These are phyloP conservation scores for Gamsiella multidivaricata DNA, from an alignment of 192 early-diverging fungal species.

Conservation along the genomic window DNA sequence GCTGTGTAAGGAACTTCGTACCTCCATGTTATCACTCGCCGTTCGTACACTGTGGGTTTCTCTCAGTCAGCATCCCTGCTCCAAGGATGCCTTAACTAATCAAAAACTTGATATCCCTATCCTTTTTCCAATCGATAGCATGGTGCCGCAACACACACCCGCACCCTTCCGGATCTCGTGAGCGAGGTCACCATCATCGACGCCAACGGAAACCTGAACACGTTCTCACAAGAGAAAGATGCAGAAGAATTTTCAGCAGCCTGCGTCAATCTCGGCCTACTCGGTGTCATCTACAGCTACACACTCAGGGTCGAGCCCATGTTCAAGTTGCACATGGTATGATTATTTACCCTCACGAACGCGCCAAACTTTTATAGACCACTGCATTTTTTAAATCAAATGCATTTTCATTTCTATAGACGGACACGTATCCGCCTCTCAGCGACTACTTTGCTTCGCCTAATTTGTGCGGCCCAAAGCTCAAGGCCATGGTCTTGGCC, in stretches of 20 bases:
- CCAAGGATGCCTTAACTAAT: no score
- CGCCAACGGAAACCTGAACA: slow-evolving; percentile 26
- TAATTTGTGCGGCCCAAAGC: slow-evolving; percentile 9
- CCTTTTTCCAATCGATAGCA: slow-evolving; percentile 28
- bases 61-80: no score
- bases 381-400: neutral
- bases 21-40: no score
- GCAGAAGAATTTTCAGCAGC: slow-evolving; percentile 39
- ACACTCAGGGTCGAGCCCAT: slow-evolving; percentile 50
- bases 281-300: slow-evolving; percentile 52
- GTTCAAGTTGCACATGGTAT: slow-evolving; percentile 55
- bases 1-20: no score
- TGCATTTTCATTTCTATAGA: neutral
- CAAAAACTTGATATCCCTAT: no score
- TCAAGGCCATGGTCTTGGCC: slow-evolving; percentile 27
- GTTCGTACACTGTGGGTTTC: no score
- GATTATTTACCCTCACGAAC: neutral
- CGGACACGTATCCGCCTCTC: slow-evolving; percentile 24
- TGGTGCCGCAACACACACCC: slow-evolving; percentile 36
- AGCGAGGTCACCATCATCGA: slow-evolving; percentile 42
- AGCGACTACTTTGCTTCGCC: slow-evolving; percentile 7
- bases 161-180: slow-evolving; percentile 45
- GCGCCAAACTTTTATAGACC: no score
- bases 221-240: slow-evolving; percentile 28
- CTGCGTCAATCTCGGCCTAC: slow-evolving; percentile 45